Evolutionary conservation across 2,329 filamentous ascomycete species (phyloP).

Genomic region (Exophiala xenobiotica): DNA sequence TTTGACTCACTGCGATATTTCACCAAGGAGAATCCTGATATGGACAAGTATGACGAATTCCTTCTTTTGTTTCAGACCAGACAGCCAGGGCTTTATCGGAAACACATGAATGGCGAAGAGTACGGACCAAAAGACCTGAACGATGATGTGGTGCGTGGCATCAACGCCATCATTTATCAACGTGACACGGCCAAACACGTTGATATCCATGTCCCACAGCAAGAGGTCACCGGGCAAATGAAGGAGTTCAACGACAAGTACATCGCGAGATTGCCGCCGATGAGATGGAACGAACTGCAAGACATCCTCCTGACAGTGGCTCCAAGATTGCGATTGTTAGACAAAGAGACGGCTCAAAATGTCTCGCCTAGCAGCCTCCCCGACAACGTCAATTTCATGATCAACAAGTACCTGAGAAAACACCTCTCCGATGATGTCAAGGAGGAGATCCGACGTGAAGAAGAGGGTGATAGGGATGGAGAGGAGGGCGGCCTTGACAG

Average conservation of each 20-base stretch:
- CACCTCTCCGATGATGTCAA: conserved; percentile 9
- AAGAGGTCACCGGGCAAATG: neutral
- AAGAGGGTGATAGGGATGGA: neutral
- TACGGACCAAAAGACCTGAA: neutral
- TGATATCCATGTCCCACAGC: conserved; percentile 3
- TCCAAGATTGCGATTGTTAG: neutral
- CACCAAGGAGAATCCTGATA: neutral
- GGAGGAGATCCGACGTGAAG: neutral
- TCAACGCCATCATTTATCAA: conserved; percentile 2
- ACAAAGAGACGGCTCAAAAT: neutral
- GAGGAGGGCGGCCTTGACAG: neutral
- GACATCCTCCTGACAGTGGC: neutral
- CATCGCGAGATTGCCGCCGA: neutral
- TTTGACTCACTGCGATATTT: neutral
- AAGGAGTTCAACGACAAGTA: conserved; percentile 4
- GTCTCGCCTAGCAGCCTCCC: conserved; percentile 1
- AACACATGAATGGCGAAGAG: neutral
- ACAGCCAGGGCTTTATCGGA: conserved; percentile 1
- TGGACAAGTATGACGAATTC: neutral
- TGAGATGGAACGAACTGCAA: conserved; percentile 3
- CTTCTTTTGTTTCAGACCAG: conserved; percentile 2
- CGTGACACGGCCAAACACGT: conserved; percentile 4
- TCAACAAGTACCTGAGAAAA: conserved; percentile 1
- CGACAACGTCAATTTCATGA: neutral
- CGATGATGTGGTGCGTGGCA: neutral